Evolutionary conservation across 805 yeast species (phyloP), one percentile per base, ranked within the genome.

Genomic region (Myxozyma geophila): DNA sequence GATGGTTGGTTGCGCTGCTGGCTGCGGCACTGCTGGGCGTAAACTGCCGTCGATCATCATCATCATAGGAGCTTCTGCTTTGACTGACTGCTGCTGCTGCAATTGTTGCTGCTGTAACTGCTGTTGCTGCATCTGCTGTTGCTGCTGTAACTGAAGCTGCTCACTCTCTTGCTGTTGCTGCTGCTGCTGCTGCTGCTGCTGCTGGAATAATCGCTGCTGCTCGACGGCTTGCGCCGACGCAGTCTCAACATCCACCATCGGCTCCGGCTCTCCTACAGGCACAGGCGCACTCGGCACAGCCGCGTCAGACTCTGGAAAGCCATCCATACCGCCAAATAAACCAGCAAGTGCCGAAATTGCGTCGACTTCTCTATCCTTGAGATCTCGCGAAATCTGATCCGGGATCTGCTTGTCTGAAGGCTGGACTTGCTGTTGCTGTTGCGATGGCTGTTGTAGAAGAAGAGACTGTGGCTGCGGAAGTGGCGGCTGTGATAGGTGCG

Each of bases 321-420:
- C 58, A 9, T 58, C 66, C 44, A 50, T 46, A 12, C 70, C 70
- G 36, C 67, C 71, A 28, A 58, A 67, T n/a, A 70, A 28, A 12
- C 71, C 72, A n/a, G 70, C 67, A 21, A 70, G 52, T 1, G 72
- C 72, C 35, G 68, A 62, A 40, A 70, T 70, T 10, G 72, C 72
- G 41, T 68, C 72, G 13, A 59, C 70, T 37, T 70, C 72, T 17
- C 72, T 37, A 35, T 59, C 66, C 28, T 59, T 62, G 33, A 69
- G 57, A 12, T 64, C 71, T n/a, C 53, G 15, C 23, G 54, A 50
- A 10, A 58, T 40, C 13, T 52, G 43, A n/a, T 54, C 58, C 19
- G 40, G n/a, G 19, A 41, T 33, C 41, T 35, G n/a, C 15, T 10
- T 9, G 7, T 50, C 17, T 9, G 21, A 37, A 9, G 5, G 52